A percentile compares a stretch with the other conserved stretches of the same genome.
Evolutionary conservation across 306 rosid genomes (phyloP).

Genomic region (Spatholobus suberectus): DNA sequence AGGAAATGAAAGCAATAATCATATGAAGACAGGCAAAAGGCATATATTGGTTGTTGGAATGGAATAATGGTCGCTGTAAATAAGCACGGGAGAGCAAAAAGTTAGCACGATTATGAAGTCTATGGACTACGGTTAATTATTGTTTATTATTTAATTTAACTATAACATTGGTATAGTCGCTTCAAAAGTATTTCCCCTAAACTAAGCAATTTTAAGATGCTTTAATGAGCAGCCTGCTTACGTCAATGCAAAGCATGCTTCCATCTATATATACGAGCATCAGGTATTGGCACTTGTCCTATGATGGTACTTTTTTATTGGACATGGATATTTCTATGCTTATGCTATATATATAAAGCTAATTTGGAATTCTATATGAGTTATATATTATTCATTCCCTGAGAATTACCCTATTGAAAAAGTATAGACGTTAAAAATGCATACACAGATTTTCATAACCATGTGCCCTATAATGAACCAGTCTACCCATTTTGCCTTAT

Average conservation of each 20-base stretch:
- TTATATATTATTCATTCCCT: no score
- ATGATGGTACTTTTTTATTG: not conserved
- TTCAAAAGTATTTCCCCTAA: slow-evolving; percentile 45
- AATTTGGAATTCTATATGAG: no score
- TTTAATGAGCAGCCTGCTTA: slow-evolving; percentile 42
- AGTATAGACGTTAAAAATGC: no score
- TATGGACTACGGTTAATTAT: not conserved
- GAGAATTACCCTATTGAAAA: no score
- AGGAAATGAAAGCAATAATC: slow-evolving; percentile 41
- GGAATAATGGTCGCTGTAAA: slow-evolving; percentile 46
- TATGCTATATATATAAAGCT: no score
- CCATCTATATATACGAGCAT: not conserved
- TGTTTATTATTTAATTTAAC: not conserved
- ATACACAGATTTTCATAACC: not conserved
- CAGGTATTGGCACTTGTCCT: no score
- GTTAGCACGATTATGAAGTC: slow-evolving; percentile 45
- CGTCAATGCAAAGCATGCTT: slow-evolving; percentile 54
- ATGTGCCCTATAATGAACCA: no score
- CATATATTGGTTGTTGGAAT: slow-evolving; percentile 45
- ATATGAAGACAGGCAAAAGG: slow-evolving; percentile 47
- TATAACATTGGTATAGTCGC: slow-evolving; percentile 36
- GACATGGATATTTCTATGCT: not conserved
- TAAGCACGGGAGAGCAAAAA: slow-evolving; percentile 64
- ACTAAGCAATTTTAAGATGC: slow-evolving; percentile 30
- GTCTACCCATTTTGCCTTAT: no score